phyloP scores from a whole-genome alignment of 2,329 filamentous ascomycete species.

The Alternaria rosae region DNA sequence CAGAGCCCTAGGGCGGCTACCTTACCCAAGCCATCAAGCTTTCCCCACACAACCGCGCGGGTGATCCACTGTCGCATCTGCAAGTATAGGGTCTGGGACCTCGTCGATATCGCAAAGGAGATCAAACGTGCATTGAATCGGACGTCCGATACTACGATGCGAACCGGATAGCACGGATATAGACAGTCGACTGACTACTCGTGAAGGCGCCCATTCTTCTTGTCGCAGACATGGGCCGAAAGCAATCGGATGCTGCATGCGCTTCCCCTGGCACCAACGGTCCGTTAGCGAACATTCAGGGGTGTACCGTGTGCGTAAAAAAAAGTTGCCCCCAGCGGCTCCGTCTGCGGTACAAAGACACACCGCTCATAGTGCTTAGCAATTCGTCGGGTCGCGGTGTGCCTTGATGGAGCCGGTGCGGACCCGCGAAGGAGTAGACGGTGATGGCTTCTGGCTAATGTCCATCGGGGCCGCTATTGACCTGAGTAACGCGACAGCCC shows the following conservation, averaged over 20 bases:
- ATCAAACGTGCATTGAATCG: background rate
- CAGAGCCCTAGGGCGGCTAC: constrained; percentile 8
- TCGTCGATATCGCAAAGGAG: background rate
- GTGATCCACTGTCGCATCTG: constrained; percentile 16
- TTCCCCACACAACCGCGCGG: constrained; percentile 36
- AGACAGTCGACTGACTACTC: background rate
- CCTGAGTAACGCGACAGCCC: background rate
- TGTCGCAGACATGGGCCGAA: constrained; percentile 8
- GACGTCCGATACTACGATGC: background rate
- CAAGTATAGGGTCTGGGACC: constrained; percentile 1
- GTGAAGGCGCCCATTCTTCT: constrained; percentile 1
- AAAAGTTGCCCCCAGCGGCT: constrained; percentile 8
- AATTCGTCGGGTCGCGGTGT: constrained; percentile 10
- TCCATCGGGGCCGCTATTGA: constrained; percentile 6
- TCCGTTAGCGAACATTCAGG: constrained; percentile 12
- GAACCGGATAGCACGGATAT: background rate
- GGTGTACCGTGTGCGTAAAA: constrained; percentile 8
- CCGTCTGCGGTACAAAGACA: constrained; percentile 9
- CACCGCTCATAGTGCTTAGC: constrained; percentile 11
- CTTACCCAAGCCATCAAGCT: constrained; percentile 33
- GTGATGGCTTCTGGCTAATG: constrained; percentile 10
- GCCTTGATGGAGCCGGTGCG: constrained; percentile 11
- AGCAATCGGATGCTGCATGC: constrained; percentile 3
- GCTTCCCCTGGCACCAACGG: constrained; percentile 13
- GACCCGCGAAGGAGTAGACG: constrained; percentile 12